phyloP scores from a whole-genome alignment of 805 yeast species.

The Jamesozyma hellenica region DNA sequence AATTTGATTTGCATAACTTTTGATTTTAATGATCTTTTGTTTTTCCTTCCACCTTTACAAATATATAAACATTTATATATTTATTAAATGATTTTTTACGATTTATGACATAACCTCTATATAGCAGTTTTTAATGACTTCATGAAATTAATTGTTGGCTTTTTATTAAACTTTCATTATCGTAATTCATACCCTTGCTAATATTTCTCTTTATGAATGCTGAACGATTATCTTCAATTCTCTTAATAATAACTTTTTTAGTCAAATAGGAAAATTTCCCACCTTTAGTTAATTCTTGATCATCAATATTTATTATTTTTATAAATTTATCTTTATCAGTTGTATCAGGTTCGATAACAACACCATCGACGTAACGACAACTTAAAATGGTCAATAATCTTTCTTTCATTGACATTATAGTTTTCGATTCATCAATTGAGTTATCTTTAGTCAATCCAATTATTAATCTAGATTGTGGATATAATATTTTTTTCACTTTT shows the following conservation, averaged over 20 bases:
- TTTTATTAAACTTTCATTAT: too few relatives aligned
- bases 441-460: conserved; percentile 47
- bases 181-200: conserved; percentile 57
- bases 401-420: conserved; percentile 76
- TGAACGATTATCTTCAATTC: conserved; percentile 60
- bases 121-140: neutral
- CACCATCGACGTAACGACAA: conserved; percentile 73
- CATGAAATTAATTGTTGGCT: too few relatives aligned
- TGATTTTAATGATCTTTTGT: neutral
- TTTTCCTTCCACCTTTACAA: too few relatives aligned
- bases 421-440: conserved; percentile 21
- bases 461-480: conserved; percentile 42
- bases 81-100: neutral
- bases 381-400: conserved; percentile 81
- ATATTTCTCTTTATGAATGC: conserved; percentile 80
- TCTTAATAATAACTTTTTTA: conserved; percentile 58
- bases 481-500: conserved; percentile 28
- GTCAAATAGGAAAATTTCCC: conserved; percentile 55
- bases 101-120: neutral
- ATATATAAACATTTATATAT: neutral
- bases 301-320: conserved; percentile 29
- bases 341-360: conserved; percentile 36
- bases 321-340: neutral
- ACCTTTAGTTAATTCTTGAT: conserved; percentile 33
- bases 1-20: neutral